Percentiles rank a stretch among this genome's conserved stretches.
Conservation (phyloP, 2,329 filamentous ascomycete species). For the Fusarium pseudograminearum region DNA sequence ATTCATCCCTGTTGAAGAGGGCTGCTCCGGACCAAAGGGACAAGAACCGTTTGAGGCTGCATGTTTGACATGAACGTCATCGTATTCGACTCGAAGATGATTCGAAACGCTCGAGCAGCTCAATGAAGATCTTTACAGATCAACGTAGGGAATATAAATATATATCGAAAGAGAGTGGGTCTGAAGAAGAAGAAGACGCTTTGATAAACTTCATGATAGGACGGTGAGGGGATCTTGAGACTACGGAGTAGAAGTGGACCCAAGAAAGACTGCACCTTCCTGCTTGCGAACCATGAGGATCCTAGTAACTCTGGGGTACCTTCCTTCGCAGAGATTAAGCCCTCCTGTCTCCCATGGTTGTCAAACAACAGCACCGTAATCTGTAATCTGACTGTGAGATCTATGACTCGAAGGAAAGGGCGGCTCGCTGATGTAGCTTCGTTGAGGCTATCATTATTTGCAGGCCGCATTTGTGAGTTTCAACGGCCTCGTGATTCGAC, state of each 20-base stretch:
- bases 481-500: conserved; percentile 42
- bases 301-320: conserved; percentile 36
- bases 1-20: conserved; percentile 38
- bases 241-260: conserved; percentile 28
- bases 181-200: conserved; percentile 21
- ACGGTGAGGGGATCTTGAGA: conserved; percentile 18
- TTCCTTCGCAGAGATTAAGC: conserved; percentile 31
- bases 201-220: conserved; percentile 36
- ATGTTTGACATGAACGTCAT: conserved; percentile 12
- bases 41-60: conserved; percentile 12
- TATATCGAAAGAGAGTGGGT: conserved; percentile 19
- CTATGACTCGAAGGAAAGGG: conserved; percentile 13
- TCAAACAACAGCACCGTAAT: background rate
- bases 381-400: background rate
- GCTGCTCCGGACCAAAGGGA: conserved; percentile 42
- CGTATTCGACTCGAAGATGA: conserved; percentile 6
- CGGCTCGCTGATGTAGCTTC: background rate
- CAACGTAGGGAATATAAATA: background rate
- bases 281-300: conserved; percentile 33
- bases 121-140: background rate
- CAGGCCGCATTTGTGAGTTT: conserved; percentile 43
- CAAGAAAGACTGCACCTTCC: conserved; percentile 22
- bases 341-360: background rate
- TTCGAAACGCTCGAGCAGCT: conserved; percentile 7
- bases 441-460: conserved; percentile 6